Evolutionary conservation across 108 stramenopile genomes (phyloP), one percentile per base, ranked within the genome.

Genomic region (Fragilaria crotonensis): DNA sequence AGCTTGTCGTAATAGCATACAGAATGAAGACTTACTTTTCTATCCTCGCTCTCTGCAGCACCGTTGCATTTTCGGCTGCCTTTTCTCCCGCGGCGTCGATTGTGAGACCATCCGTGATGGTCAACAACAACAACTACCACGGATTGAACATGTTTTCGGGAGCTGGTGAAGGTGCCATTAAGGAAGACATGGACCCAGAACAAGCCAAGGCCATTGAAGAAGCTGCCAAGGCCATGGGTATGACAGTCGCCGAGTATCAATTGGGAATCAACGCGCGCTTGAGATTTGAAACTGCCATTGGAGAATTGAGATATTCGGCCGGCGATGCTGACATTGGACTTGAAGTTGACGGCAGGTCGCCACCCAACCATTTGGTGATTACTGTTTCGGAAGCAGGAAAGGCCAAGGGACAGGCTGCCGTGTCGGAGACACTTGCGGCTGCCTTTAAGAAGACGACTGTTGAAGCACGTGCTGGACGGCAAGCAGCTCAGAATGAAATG

Each of bases 141-240:
- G n/a, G n/a, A n/a, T n/a, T n/a, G n/a, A n/a, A n/a, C 63, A 92
- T 92, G 90, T 92, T 92, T 75, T 63, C 75, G 48, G 90, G 90
- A 33, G 71, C 77, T 30, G 80, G 80, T 27, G 79, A 55, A 41
- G 81, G 76, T 45, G 67, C 72, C 14, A 68, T 70, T 29, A 68
- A 71, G 54, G 84, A 84, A 54, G 87, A 88, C 55, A 41, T 41
- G 36, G 84, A 91, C 59, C 76, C 71, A 52, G 83, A 84, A 65
- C 75, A 81, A 55, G 62, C 66, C 17, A 19, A 54, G n/a, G 63
- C 75, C 57, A 88, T 88, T 54, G 84, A 80, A 66, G 53, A 80
- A 50, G 71, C 72, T 28, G 85, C 91, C 52, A 76, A 75, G 48
- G 81, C 87, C 18, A 89, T 93, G 87, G 84, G 84, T 30, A 86